Conservation (phyloP, 495 filamentous ascomycete genomes). For the Jackrogersella multiformis region DNA sequence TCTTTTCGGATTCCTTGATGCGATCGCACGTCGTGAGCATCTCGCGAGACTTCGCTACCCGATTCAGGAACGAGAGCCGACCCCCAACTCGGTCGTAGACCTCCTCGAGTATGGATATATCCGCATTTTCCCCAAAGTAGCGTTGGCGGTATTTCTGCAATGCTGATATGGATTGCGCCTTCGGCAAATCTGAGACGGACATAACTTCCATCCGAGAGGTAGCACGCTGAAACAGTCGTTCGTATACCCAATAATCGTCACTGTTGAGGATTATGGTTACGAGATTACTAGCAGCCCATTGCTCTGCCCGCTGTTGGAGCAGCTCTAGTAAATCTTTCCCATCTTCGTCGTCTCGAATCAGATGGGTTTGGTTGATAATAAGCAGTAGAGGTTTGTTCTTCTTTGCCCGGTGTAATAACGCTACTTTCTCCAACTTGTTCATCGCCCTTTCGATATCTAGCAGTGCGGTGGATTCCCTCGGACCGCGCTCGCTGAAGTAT, state of each 20-base stretch:
- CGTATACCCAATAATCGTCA: conserved; percentile 98
- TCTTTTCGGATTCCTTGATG: conserved; percentile 85
- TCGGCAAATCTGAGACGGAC: conserved; percentile 81
- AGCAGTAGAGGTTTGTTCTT: conserved; percentile 77
- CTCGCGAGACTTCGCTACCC: conserved; percentile 81
- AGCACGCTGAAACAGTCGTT: conserved; percentile 86
- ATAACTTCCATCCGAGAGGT: conserved; percentile 88
- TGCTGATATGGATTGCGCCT: conserved; percentile 75
- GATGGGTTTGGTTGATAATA: conserved; percentile 90
- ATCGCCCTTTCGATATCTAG: conserved; percentile 95
- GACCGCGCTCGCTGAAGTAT: conserved; percentile 92
- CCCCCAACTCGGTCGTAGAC: conserved; percentile 89
- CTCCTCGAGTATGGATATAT: conserved; percentile 67
- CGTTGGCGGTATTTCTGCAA: conserved; percentile 76
- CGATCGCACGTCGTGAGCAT: conserved; percentile 79
- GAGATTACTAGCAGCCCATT: conserved; percentile 90
- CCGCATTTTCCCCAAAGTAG: conserved; percentile 69
- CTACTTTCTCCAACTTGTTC: conserved; percentile 98
- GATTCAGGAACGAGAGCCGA: conserved; percentile 83
- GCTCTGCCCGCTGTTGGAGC: conserved; percentile 93
- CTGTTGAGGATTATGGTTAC: conserved; percentile 91
- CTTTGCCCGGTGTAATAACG: conserved; percentile 67
- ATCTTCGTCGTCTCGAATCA: conserved; percentile 89
- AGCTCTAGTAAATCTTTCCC: conserved; percentile 92
- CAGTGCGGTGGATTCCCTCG: conserved; percentile 87